Base-by-base conservation (phyloP, 106 monocot genomes). In the Platanthera guangdongensis region DNA sequence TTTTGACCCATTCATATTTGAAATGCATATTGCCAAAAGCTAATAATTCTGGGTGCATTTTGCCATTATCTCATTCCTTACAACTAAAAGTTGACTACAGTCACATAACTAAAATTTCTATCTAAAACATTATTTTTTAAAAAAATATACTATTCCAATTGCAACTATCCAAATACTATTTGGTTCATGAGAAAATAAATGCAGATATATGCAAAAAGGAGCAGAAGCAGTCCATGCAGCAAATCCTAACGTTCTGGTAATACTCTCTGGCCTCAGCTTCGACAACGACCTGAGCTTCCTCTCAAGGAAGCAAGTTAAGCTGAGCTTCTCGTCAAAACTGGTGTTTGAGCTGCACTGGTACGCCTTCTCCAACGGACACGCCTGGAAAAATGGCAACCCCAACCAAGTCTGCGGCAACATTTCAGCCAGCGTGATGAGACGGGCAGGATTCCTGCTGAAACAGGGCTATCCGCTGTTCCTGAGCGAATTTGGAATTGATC, bases 271-370 rank as follows among this genome's bases (percentile, higher is more conserved):
- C 6, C 76, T 84, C 7, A 71, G 65, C 70, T 84, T 57, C 72
- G 79, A 79, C 75, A 76, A 13, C 0, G 83, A 80, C 49, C 76
- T 84, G 9, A 80, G 75, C 76, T 79, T 76, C 71, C 60, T 84
- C 9, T 47, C 75, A 9, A 52, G 7, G 3, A 22, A 57, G 47
- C 52, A 75, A 9, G 16, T 39, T 6, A 8, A 32, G 1, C 63
- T 52, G 15, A 70, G 75, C 7, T 80, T 80, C 47, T 15, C 50
- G 5, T 1, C 15, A 21, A 84, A 84, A 72, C 57, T 84, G 7
- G 76, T 84, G 2, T 72, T 59, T 51, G 83, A 84, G 83, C 47
- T 79, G 15, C 83, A 84, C 63, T 84, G 83, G 83, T 84, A 80
- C 70, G 50, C 67, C 45, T 84, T 84, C 63, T 53, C 75, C 7